These are phyloP conservation scores for Dictyostelium firmibasis DNA, from an alignment of 78 protist genomes.

Conservation along the genomic window DNA sequence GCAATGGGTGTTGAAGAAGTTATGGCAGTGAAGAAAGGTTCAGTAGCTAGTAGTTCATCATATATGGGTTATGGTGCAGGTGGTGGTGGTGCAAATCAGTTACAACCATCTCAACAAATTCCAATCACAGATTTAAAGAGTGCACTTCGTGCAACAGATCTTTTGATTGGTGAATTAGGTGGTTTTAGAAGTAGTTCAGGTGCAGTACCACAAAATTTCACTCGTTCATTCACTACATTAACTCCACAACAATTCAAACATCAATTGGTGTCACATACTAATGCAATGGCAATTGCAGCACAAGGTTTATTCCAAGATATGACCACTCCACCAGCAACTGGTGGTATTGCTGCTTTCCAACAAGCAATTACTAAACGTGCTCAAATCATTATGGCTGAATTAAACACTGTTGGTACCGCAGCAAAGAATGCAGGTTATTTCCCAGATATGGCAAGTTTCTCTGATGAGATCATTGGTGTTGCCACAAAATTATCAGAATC, in stretches of 20 bases:
- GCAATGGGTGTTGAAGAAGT: constrained; percentile 35
- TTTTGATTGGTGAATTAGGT: constrained; percentile 64
- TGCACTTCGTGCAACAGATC: constrained; percentile 70
- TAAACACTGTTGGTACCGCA: constrained; percentile 47
- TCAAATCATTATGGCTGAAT: constrained; percentile 71
- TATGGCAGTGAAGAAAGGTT: constrained; percentile 53
- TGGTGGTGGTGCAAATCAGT: not conserved
- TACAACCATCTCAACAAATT: constrained; percentile 68
- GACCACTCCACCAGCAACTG: constrained; percentile 41
- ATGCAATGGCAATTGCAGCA: constrained; percentile 66
- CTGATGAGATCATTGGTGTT: constrained; percentile 53
- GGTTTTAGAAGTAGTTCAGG: not conserved
- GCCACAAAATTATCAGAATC: constrained; percentile 60
- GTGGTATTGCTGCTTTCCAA: constrained; percentile 68
- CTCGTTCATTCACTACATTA: constrained; percentile 53
- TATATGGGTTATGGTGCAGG: constrained; percentile 16
- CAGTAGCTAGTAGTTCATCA: not conserved
- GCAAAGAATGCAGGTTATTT: constrained; percentile 70
- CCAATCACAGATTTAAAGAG: constrained; percentile 77
- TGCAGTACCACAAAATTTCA: constrained; percentile 1
- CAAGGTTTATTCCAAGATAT: constrained; percentile 21
- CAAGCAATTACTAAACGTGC: constrained; percentile 41
- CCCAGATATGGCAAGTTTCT: constrained; percentile 66
- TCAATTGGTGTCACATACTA: constrained; percentile 51
- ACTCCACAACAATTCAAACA: constrained; percentile 77